Evolutionary conservation across 78 protist genomes (phyloP).

Genomic region (Guillardia theta): DNA sequence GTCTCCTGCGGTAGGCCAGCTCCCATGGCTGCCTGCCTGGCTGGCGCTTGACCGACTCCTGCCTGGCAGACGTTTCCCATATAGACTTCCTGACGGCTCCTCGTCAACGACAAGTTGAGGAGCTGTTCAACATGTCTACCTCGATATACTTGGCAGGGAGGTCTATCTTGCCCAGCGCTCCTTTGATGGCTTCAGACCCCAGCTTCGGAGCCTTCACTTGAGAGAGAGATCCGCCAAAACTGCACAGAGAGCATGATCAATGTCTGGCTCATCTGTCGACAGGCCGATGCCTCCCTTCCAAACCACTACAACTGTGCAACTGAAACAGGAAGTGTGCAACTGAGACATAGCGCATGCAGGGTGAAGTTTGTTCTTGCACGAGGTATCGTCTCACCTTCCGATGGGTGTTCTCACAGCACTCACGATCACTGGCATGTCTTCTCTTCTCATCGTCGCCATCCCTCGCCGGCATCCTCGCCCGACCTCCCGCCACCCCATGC

Average conservation of each 20-base stretch:
- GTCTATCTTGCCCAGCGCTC: neutral
- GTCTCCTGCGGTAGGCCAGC: slow-evolving; percentile 60
- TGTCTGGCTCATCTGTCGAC: no score
- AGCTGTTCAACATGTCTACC: neutral
- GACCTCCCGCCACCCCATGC: no score
- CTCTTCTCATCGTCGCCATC: no score
- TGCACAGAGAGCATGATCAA: no score
- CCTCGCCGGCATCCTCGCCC: no score
- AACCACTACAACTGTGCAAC: neutral
- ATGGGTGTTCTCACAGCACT: slow-evolving; percentile 88
- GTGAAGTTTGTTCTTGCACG: no score
- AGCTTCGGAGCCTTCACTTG: slow-evolving; percentile 74
- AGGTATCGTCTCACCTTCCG: slow-evolving; percentile 76
- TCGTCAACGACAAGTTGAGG: neutral
- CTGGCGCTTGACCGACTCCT: slow-evolving; percentile 85
- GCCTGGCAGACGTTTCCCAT: slow-evolving; percentile 89
- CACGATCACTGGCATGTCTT: slow-evolving; percentile 73
- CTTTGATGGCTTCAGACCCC: slow-evolving; percentile 75
- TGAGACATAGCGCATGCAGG: no score
- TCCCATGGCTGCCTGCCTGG: slow-evolving; percentile 82
- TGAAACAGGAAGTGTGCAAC: neutral
- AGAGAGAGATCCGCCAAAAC: slow-evolving; percentile 61
- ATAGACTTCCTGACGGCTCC: slow-evolving; percentile 65
- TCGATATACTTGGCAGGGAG: neutral
- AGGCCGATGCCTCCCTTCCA: no score